Evolutionary conservation across 2,329 filamentous ascomycete genomes (phyloP).

Genomic region (Scedosporium minutisporum): DNA sequence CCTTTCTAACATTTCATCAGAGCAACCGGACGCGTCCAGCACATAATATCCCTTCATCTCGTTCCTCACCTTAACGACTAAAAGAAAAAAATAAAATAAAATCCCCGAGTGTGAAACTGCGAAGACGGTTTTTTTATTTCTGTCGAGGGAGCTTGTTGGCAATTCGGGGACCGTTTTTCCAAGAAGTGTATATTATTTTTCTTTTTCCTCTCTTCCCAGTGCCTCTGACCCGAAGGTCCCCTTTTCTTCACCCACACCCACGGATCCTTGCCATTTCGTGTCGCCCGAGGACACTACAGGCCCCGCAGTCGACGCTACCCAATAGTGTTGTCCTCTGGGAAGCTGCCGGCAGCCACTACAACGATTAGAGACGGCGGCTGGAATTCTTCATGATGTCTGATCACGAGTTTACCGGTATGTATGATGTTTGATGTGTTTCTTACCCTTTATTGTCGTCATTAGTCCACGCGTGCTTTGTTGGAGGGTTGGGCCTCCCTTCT

Average conservation of each 20-base stretch:
- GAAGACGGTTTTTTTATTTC: not conserved
- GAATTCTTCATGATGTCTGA: constrained; percentile 44
- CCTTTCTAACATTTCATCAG: not conserved
- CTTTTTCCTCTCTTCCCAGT: not conserved
- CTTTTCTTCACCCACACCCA: not conserved
- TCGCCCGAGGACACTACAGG: not conserved
- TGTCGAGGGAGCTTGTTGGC: not conserved
- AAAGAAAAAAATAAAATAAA: not conserved
- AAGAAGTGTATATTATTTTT: not conserved
- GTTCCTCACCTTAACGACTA: not conserved
- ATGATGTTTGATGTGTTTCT: not conserved
- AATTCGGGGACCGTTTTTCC: not conserved
- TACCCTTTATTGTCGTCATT: not conserved
- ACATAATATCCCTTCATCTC: not conserved
- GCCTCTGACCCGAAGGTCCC: not conserved
- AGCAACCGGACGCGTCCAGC: not conserved
- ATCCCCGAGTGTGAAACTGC: not conserved
- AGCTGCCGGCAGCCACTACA: not conserved
- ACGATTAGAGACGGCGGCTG: not conserved
- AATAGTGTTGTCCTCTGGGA: not conserved
- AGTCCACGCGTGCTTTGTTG: not conserved
- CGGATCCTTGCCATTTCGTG: not conserved
- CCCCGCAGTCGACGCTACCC: not conserved
- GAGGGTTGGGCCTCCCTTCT: constrained; percentile 1
- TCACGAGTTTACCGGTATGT: constrained; percentile 55